Percentiles rank a stretch among this genome's conserved stretches.
phyloP scores from a whole-genome alignment of 2,329 filamentous ascomycete species.

The Neofusicoccum cordaticola region DNA sequence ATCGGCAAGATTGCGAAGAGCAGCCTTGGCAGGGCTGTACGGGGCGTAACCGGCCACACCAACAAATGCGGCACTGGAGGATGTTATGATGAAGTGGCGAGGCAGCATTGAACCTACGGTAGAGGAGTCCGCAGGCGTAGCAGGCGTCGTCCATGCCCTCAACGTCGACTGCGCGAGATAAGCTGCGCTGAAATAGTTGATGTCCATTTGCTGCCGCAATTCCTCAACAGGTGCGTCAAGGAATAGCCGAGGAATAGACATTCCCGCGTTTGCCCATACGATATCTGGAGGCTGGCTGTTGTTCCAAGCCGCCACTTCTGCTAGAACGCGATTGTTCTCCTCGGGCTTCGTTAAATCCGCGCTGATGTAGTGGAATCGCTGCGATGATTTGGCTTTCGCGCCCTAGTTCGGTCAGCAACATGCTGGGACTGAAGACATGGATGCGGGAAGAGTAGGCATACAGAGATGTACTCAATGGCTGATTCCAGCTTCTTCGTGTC shows the following conservation, averaged over 20 bases:
- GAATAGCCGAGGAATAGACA: slow-evolving; percentile 72
- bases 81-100: slow-evolving; percentile 85
- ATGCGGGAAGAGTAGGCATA: slow-evolving; percentile 29
- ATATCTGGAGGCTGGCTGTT: slow-evolving; percentile 70
- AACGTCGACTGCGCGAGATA: slow-evolving; percentile 83
- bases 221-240: slow-evolving; percentile 67
- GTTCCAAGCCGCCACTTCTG: slow-evolving; percentile 77
- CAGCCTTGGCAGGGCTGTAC: slow-evolving; percentile 82
- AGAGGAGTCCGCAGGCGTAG: background rate
- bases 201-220: slow-evolving; percentile 78
- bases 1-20: slow-evolving; percentile 79
- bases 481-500: slow-evolving; percentile 70
- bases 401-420: slow-evolving; percentile 43
- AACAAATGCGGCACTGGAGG: slow-evolving; percentile 71
- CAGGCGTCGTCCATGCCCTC: slow-evolving; percentile 62
- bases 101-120: slow-evolving; percentile 40
- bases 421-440: too few species aligned
- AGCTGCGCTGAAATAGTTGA: slow-evolving; percentile 83
- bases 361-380: slow-evolving; percentile 79
- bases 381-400: slow-evolving; percentile 63
- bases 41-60: slow-evolving; percentile 77
- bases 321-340: slow-evolving; percentile 68
- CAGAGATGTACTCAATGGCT: slow-evolving; percentile 65
- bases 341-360: slow-evolving; percentile 73
- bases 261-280: slow-evolving; percentile 87